These are phyloP conservation scores for Sedum album DNA, from an alignment of 164 flowering plant genomes.

Conservation along the genomic window DNA sequence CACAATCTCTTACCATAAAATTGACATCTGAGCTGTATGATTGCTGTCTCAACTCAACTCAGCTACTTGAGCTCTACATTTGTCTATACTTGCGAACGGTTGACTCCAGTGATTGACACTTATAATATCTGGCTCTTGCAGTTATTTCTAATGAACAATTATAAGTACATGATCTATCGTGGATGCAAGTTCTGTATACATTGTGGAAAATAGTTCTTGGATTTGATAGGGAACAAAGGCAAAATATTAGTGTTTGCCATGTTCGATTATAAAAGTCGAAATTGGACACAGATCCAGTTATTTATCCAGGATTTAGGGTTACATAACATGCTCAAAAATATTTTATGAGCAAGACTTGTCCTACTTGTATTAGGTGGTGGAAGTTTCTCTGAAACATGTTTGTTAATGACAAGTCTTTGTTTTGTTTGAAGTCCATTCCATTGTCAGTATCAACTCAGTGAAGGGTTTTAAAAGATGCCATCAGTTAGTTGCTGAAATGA, in stretches of 20 bases:
- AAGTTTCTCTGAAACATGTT: too few relatives aligned
- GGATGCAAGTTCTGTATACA: not conserved
- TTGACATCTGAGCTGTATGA: slow-evolving; percentile 7
- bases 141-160: too few relatives aligned
- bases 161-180: too few relatives aligned
- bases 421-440: too few relatives aligned
- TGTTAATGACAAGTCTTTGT: too few relatives aligned
- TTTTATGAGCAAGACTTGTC: not conserved
- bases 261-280: not conserved
- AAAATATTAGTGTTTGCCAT: not conserved
- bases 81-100: not conserved
- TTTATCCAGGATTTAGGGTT: not conserved
- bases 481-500: too few relatives aligned
- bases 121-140: too few relatives aligned
- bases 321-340: not conserved
- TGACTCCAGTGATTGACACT: not conserved
- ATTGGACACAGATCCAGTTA: not conserved
- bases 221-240: not conserved
- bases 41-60: slow-evolving; percentile 9
- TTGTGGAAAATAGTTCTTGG: not conserved
- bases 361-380: too few relatives aligned
- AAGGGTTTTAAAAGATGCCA: too few relatives aligned
- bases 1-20: not conserved
- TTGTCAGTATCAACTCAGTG: too few relatives aligned
- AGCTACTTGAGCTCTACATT: not conserved